Evolutionary conservation across 2,329 filamentous ascomycete genomes (phyloP).

Genomic region (Fusarium duplospermum): DNA sequence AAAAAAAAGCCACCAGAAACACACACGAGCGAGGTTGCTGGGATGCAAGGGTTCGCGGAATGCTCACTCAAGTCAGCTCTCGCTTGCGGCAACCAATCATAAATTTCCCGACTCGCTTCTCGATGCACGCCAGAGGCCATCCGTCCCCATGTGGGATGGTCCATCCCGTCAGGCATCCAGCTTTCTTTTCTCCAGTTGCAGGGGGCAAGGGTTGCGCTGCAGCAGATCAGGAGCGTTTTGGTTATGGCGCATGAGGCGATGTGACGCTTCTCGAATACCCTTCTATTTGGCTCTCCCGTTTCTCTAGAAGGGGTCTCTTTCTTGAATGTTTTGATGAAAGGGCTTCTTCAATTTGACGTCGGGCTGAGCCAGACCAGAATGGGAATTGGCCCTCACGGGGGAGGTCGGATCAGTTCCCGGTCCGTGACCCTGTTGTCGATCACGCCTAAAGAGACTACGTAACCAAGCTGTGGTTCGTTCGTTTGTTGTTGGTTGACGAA

Average conservation of each 20-base stretch:
- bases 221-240: conserved; percentile 1
- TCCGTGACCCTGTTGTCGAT: conserved; percentile 25
- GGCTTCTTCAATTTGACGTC: neutral
- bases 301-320: neutral
- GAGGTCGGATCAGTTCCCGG: conserved; percentile 16
- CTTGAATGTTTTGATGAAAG: neutral
- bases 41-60: conserved; percentile 36
- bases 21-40: neutral
- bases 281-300: neutral
- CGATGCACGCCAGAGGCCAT: conserved; percentile 40
- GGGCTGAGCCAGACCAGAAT: neutral
- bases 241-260: neutral
- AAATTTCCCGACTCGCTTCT: conserved; percentile 47
- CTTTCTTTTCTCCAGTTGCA: neutral
- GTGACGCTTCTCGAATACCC: conserved; percentile 6
- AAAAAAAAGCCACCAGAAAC: neutral
- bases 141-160: conserved; percentile 4
- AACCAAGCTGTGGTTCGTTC: neutral
- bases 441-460: neutral
- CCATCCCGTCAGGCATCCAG: conserved; percentile 25
- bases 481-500: neutral
- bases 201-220: neutral
- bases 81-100: conserved; percentile 46
- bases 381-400: neutral
- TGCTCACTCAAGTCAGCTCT: conserved; percentile 35